Evolutionary conservation across 345 rosid genomes (phyloP), one percentile per base, ranked within the genome.

Genomic region (Euclidium syriacum): DNA sequence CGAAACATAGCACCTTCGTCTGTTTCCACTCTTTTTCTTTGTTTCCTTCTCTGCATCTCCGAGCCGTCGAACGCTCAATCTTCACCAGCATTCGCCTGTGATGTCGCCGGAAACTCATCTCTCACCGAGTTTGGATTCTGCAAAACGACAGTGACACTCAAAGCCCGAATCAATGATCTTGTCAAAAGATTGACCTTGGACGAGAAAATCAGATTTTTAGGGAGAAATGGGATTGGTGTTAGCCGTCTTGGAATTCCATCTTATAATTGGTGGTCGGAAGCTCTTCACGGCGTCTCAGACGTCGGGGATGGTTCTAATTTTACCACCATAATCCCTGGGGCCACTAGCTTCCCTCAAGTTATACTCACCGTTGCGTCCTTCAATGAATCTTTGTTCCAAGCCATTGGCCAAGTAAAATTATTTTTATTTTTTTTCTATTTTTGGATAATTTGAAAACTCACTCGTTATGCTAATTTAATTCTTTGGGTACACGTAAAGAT

Each of bases 251-350:
- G 95, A 14, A 61, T 87, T 35, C 86, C 91, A n/a, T 54, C 77
- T 24, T 87, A 83, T 66, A 76, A 83, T 51, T 87, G 95, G 95
- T 87, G 95, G 95, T 85, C 85, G 3, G 95, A 87, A 58, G 83
- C 89, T 19, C 88, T 87, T 48, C 95, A 87, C 20, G 95, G 95
- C 42, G 51, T 87, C 50, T 83, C 95, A 69, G 43, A 48, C 61
- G 77, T 84, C 67, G 95, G 95, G 26, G 84, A 80, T 26, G 87
- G 91, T 6, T 79, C 85, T 47, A 60, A 76, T 66, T 87, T 87
- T 71, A 38, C 57, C 29, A 86, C 87, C 27, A 23, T 57, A 5
- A 38, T 87, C 49, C 66, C 71, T 47, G 52, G 86, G 0, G 87
- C 85, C 40, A 87, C 95, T 0, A 70, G 72, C 61, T 87, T 87